Evolutionary conservation across 2,329 filamentous ascomycete genomes (phyloP).

Genomic region (Trichoderma hamatum): DNA sequence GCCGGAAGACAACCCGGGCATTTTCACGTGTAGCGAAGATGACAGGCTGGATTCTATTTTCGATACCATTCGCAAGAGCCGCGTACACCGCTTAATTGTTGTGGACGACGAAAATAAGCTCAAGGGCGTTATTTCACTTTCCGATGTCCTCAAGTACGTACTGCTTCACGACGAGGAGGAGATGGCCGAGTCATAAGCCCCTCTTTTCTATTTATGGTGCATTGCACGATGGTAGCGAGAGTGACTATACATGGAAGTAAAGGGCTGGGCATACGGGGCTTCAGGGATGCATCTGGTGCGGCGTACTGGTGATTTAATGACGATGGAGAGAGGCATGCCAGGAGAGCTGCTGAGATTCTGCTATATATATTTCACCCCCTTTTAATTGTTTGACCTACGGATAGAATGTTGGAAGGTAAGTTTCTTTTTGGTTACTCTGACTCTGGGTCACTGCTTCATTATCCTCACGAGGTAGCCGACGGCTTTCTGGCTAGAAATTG

Average conservation of each 20-base stretch:
- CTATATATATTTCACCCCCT: slow-evolving; percentile 9
- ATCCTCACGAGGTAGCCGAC: background rate
- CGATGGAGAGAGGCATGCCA: background rate
- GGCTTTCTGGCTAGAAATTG: background rate
- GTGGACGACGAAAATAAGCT: slow-evolving; percentile 88
- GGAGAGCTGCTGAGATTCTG: slow-evolving; percentile 22
- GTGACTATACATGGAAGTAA: background rate
- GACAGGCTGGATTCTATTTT: slow-evolving; percentile 95
- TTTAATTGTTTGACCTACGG: slow-evolving; percentile 2
- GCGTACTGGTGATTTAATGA: slow-evolving; percentile 26
- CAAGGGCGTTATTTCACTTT: slow-evolving; percentile 87
- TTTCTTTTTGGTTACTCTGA: slow-evolving; percentile 1
- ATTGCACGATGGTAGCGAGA: background rate
- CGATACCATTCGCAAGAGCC: slow-evolving; percentile 91
- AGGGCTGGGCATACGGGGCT: background rate
- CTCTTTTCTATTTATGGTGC: background rate
- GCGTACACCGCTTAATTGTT: slow-evolving; percentile 90
- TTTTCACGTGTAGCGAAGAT: slow-evolving; percentile 91
- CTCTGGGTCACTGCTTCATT: background rate
- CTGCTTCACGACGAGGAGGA: slow-evolving; percentile 76
- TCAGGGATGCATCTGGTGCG: slow-evolving; percentile 20
- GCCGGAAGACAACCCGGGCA: slow-evolving; percentile 89
- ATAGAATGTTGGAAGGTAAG: slow-evolving; percentile 17
- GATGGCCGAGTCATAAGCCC: background rate
- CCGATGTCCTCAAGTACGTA: slow-evolving; percentile 95